A percentile compares a stretch with the other conserved stretches of the same genome.
phyloP scores from a whole-genome alignment of 352 stramenopile genomes.

The Pythium vanterpoolii region DNA sequence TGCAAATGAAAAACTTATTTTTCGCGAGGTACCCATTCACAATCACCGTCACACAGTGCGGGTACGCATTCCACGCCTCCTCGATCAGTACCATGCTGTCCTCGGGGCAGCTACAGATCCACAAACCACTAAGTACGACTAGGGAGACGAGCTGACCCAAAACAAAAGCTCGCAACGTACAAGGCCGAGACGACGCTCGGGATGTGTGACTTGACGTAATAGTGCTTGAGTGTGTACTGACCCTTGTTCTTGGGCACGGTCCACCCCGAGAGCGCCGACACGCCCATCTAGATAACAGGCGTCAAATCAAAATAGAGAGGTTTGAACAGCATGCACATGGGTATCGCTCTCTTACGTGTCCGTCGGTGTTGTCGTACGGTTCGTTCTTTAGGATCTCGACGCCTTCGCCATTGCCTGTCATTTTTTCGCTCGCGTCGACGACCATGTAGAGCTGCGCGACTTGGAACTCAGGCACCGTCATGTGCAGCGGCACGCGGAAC shows the following conservation, averaged over 20 bases:
- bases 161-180: too few species aligned
- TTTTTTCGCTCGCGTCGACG: conserved; percentile 80
- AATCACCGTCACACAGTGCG: conserved; percentile 85
- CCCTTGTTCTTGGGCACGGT: conserved; percentile 71
- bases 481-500: conserved; percentile 84
- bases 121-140: too few species aligned
- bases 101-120: conserved; percentile 63
- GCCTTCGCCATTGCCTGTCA: conserved; percentile 78
- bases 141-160: too few species aligned
- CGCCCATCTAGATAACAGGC: conserved; percentile 55
- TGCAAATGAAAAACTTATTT: conserved; percentile 87
- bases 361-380: conserved; percentile 82
- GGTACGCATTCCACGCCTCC: conserved; percentile 87
- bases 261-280: conserved; percentile 76
- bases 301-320: too few species aligned
- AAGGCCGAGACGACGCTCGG: conserved; percentile 75
- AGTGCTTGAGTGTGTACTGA: conserved; percentile 89
- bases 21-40: conserved; percentile 82
- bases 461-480: conserved; percentile 86
- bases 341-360: conserved; percentile 56
- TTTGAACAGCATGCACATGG: too few species aligned
- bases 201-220: conserved; percentile 86
- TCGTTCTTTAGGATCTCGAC: conserved; percentile 88
- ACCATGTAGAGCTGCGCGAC: conserved; percentile 87
- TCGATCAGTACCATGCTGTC: conserved; percentile 86